phyloP scores from a whole-genome alignment of 805 yeast species.

The Yamadazyma philogaea region DNA sequence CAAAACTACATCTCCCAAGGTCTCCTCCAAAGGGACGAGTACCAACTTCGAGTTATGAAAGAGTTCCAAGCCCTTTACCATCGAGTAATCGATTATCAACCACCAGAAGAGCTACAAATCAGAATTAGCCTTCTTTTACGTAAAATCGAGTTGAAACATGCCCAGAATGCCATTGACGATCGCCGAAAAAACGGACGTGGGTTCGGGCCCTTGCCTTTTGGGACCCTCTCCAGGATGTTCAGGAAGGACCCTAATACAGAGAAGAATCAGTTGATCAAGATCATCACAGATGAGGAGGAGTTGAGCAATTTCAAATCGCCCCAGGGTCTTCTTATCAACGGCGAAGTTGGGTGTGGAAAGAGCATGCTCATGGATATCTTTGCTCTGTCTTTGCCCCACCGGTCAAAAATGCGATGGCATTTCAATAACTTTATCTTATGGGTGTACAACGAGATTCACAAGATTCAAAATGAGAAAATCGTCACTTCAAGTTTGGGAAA shows the following conservation, averaged over 20 bases:
- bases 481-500: constrained; percentile 26
- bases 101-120: constrained; percentile 47
- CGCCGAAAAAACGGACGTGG: not conserved
- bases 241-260: constrained; percentile 28
- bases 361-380: constrained; percentile 72
- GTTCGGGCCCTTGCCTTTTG: constrained; percentile 12
- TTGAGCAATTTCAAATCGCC: constrained; percentile 54
- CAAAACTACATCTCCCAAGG: constrained; percentile 52
- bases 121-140: constrained; percentile 39
- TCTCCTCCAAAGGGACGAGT: constrained; percentile 49
- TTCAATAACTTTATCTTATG: constrained; percentile 67
- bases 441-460: constrained; percentile 62
- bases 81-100: constrained; percentile 56
- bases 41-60: constrained; percentile 60
- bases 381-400: constrained; percentile 61
- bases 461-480: constrained; percentile 45
- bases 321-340: constrained; percentile 60
- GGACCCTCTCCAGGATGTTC: constrained; percentile 17
- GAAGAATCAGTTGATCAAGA: constrained; percentile 43
- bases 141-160: constrained; percentile 33
- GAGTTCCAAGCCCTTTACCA: constrained; percentile 60
- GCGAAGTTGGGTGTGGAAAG: constrained; percentile 74
- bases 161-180: constrained; percentile 18
- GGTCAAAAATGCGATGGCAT: constrained; percentile 67
- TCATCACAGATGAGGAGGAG: constrained; percentile 61